Evolutionary conservation across 2,329 filamentous ascomycete genomes (phyloP), one percentile per base, ranked within the genome.

Genomic region (Penicillium polonicum): DNA sequence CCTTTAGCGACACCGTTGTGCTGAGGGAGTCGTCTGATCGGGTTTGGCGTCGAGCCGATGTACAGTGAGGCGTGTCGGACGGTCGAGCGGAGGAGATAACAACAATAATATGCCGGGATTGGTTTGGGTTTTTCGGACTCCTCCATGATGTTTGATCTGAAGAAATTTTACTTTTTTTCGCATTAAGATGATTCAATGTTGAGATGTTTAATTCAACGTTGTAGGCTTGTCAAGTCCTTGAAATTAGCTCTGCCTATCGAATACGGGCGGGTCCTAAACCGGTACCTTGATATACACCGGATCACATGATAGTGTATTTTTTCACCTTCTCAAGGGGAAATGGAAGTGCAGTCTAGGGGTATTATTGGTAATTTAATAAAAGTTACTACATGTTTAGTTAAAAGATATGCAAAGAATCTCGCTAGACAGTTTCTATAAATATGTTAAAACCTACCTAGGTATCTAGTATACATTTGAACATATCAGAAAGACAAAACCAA

Each of bases 31-130:
- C 94, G 89, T 58, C 93, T 84, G 1, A 87, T 86, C 42, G 94
- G 93, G 70, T 97, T 87, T 0, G 92, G 92, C 1, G 94, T 97
- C 43, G 91, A 96, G 52, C 94, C 94, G 54, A 97, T 88, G 74
- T 99, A 99, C 29, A 93, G 82, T 45, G 74, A 78, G 29, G 83
- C 82, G 70, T 86, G 86, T 45, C 85, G 83, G 10, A 92, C 82
- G 0, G 88, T 92, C 0, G 93, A 97, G 21, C 92, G 88, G 36
- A 97, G 84, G 17, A 97, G 84, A 73, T 99, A 97, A 71, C 94
- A 95, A 65, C 90, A 91, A 72, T 97, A 97, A 63, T 97, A 88
- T 1, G 92, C 88, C 10, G 93, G 93, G 23, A 97, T 91, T 0
- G 82, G 79, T 62, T 76, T 78, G 82, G 86, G 57, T 1, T 27